A percentile compares a stretch with the other conserved stretches of the same genome.
Evolutionary conservation across 768 basidiomycete genomes (phyloP).

Genomic region (Pulveroboletus sp.): DNA sequence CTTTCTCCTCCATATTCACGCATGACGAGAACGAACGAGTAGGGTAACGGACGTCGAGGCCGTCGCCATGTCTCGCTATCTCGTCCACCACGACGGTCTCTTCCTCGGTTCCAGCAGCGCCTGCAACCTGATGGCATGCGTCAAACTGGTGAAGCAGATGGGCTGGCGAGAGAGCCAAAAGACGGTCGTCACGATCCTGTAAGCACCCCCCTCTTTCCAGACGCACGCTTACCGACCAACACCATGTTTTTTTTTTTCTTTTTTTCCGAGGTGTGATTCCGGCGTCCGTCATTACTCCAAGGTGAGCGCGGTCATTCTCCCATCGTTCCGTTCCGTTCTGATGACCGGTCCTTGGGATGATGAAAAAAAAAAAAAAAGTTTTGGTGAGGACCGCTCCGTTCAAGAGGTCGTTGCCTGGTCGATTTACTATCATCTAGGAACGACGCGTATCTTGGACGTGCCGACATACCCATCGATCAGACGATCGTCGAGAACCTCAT

Average conservation of each 20-base stretch:
- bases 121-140: constrained; percentile 90
- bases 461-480: constrained; percentile 39
- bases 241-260: too few species aligned
- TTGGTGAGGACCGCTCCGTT: constrained; percentile 37
- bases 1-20: not conserved
- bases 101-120: constrained; percentile 96
- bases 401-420: not conserved
- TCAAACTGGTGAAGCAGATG: constrained; percentile 69
- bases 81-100: constrained; percentile 86
- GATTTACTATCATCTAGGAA: constrained; percentile 35
- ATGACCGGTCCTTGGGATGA: too few species aligned
- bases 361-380: constrained; percentile 32
- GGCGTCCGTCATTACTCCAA: constrained; percentile 92
- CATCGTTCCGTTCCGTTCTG: too few species aligned
- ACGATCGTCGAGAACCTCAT: constrained; percentile 39
- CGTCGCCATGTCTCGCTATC: constrained; percentile 91
- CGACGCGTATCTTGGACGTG: constrained; percentile 43
- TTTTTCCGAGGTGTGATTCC: constrained; percentile 73
- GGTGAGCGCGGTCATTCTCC: constrained; percentile 36
- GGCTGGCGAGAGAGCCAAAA: constrained; percentile 59
- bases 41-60: constrained; percentile 93
- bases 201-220: not conserved
- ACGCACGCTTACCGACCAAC: too few species aligned
- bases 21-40: not conserved
- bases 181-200: constrained; percentile 79